Conservation (phyloP, 495 filamentous ascomycete genomes). For the Geoglossum glabrum region DNA sequence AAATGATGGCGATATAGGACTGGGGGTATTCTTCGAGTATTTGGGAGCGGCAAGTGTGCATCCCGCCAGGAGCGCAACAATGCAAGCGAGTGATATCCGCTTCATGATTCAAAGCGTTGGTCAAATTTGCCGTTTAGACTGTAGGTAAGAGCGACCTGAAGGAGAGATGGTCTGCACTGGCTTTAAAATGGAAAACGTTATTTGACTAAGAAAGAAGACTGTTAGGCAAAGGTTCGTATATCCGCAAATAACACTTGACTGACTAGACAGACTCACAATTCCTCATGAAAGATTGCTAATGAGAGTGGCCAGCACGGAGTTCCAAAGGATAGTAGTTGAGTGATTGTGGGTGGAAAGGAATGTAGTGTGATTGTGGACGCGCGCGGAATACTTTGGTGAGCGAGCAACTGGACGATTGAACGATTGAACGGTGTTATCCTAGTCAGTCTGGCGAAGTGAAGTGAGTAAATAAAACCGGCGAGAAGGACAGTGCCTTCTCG, state of each 20-base stretch:
- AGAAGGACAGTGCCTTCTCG: no score
- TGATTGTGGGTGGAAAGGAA: background rate
- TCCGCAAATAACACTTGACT: background rate
- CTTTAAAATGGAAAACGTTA: background rate
- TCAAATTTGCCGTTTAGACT: background rate
- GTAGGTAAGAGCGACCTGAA: no score
- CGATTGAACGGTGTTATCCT: no score
- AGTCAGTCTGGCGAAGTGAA: no score
- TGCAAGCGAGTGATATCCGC: background rate
- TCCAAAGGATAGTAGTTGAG: background rate
- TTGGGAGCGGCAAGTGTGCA: background rate
- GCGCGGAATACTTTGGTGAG: no score
- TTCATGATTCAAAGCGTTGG: background rate
- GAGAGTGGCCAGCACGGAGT: background rate
- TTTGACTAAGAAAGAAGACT: background rate
- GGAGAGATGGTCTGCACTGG: no score
- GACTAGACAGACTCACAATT: background rate
- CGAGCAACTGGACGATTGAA: no score
- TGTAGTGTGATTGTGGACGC: no score
- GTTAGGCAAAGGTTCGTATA: background rate
- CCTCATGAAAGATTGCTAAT: background rate
- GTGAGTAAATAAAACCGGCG: no score
- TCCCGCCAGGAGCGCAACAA: background rate
- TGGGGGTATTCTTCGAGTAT: background rate
- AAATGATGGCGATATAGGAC: background rate